Conservation (phyloP, 768 basidiomycete species). For the Phylloporus scabripes region DNA sequence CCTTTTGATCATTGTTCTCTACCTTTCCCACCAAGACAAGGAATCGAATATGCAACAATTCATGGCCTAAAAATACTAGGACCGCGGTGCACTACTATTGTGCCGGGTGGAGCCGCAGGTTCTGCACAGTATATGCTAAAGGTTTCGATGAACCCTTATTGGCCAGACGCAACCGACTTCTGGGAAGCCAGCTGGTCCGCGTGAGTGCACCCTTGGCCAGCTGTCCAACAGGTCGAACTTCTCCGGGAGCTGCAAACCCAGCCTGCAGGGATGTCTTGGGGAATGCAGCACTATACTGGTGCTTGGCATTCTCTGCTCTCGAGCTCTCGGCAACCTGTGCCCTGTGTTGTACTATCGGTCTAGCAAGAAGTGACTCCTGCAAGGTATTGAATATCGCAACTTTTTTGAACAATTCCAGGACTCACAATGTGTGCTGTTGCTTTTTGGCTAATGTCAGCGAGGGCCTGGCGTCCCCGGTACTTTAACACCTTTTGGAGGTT, state of each 20-base stretch:
- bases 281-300: constrained; percentile 20
- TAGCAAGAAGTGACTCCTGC: constrained; percentile 65
- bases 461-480: constrained; percentile 47
- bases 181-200: constrained; percentile 24
- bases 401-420: constrained; percentile 7
- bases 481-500: constrained; percentile 71
- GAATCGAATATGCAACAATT: neutral
- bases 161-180: constrained; percentile 13
- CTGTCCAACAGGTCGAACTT: constrained; percentile 48
- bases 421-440: constrained; percentile 64
- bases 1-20: constrained; percentile 6
- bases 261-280: constrained; percentile 33
- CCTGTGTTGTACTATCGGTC: constrained; percentile 49
- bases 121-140: constrained; percentile 17
- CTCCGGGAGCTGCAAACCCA: constrained; percentile 55
- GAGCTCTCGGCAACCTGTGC: constrained; percentile 33
- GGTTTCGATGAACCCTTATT: constrained; percentile 9
- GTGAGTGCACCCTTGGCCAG: constrained; percentile 52
- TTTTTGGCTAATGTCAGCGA: constrained; percentile 47
- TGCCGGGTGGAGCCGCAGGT: constrained; percentile 17
- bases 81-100: neutral
- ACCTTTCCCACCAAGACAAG: neutral
- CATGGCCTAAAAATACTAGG: neutral
- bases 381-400: constrained; percentile 8
- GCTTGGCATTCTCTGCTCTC: constrained; percentile 27